Evolutionary conservation across 768 basidiomycete genomes (phyloP), one percentile per base, ranked within the genome.

Genomic region (Leucogyrophana mollusca): DNA sequence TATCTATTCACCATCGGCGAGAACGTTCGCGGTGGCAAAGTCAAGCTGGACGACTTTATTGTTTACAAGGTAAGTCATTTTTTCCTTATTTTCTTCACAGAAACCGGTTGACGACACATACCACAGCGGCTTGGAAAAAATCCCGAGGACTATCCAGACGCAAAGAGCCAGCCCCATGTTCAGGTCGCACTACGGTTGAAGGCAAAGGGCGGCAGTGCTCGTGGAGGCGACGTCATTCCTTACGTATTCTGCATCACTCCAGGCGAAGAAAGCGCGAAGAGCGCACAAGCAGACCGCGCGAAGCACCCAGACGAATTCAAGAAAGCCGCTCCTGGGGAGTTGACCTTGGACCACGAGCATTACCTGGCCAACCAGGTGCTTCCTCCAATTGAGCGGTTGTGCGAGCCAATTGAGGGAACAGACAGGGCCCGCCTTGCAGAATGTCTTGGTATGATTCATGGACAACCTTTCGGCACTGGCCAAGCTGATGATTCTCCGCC

Each of bases 141-240:
- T 51, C 95, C 95, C 0, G 90, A 95, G 56, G 94, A 96, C 57
- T 99, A 97, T 60, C 94, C 95, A 0, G 95, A 98, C 61, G 88
- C 82, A 6, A 97, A 97, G 67, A 83, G 75, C 32, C 94, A 94
- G 56, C 96, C 96, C 2, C 96, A 99, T 58, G 95, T 98, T 1
- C 94, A 96, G 58, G 96, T 99, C 14, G 95, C 94, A 0, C 70
- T 96, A 40, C 78, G 90, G 32, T 80, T 95, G 85, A 94, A 94
- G 68, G 74, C 81, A 4, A 87, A 80, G 52, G 92, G 94, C 24
- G 82, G 79, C 5, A 82, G 80, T 9, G 90, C 92, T 0, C 84
- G 85, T 24, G 77, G 76, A 1, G 94, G 96, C 37, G 94, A 98
- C 61, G 95, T 99, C 46, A 90, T 99, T 47, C 85, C 94, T 0